phyloP scores from a whole-genome alignment of 192 early-diverging fungal species.

The Phlyctochytrium bullatum region DNA sequence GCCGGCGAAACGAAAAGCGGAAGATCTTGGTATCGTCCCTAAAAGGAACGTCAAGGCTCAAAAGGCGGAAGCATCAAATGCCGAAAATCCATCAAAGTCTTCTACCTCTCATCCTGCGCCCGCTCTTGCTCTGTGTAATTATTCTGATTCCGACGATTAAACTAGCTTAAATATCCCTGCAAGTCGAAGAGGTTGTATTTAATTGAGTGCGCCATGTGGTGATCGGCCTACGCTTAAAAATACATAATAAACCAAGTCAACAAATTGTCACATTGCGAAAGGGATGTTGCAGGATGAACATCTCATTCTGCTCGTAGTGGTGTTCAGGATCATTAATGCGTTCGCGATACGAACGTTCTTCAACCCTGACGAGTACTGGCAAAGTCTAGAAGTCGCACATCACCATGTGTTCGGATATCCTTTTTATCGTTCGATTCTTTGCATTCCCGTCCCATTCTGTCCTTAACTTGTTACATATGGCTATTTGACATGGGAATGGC shows the following conservation, averaged over 20 bases:
- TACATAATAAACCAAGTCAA: too few relatives aligned
- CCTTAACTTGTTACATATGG: slow-evolving; percentile 55
- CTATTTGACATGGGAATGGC: slow-evolving; percentile 95
- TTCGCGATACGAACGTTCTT: slow-evolving; percentile 70
- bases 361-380: slow-evolving; percentile 98
- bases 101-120: too few relatives aligned
- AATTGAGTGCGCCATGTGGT: too few relatives aligned
- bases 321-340: slow-evolving; percentile 64
- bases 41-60: neutral
- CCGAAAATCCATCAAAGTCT: too few relatives aligned
- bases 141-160: too few relatives aligned
- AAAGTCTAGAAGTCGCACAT: slow-evolving; percentile 90
- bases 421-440: slow-evolving; percentile 19
- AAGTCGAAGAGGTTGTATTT: too few relatives aligned
- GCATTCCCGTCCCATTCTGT: slow-evolving; percentile 11
- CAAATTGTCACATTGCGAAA: too few relatives aligned
- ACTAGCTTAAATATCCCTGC: too few relatives aligned
- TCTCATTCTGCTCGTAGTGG: neutral
- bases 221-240: too few relatives aligned
- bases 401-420: slow-evolving; percentile 76
- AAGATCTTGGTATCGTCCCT: neutral
- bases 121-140: too few relatives aligned
- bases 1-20: slow-evolving; percentile 1
- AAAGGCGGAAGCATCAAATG: too few relatives aligned
- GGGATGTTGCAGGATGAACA: too few relatives aligned